Base-by-base conservation (phyloP, 441 rosid genomes). In the Brassica hybrid region DNA sequence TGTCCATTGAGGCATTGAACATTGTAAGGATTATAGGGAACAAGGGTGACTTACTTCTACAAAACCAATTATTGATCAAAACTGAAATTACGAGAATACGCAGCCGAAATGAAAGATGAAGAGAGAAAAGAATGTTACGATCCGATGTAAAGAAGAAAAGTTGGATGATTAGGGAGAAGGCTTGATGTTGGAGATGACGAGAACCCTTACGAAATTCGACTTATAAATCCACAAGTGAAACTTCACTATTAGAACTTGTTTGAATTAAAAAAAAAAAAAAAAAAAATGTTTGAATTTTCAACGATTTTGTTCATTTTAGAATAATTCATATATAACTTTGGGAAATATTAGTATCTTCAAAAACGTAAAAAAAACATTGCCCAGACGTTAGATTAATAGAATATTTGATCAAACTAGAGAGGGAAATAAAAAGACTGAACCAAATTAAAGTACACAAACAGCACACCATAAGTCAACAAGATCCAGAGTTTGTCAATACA, bases 401-500 rank as follows among this genome's bases (percentile, higher is more conserved):
- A 43, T 43, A 43, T 11, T 19, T 6, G 11, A 32, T 16, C 23
- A 63, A 34, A 63, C 25, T 16, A 63, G 38, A 63, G 23, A 4
- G 18, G 36, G 23, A 4, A 21, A 27, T 4, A 4, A 8, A 12
- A 65, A 19, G 16, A 38, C 30, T 0, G 54, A 41, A 65, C 27
- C 32, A 3, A 65, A 65, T 19, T 41, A 38, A 18, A 65, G 69
- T 41, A 41, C 54, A 65, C 30, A 65, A 65, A 65, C 16, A 41
- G 43, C 34, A 43, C 54, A 63, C 45, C n/a, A 19, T 43, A 41
- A 38, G 56, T 65, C 69, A 34, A 64, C 69, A 18, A 65, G 69
- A 41, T 65, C 18, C 11, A 65, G 54, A 65, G 69, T 65, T 65
- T 12, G 30, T 65, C 56, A 65, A 60, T 63, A 63, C 54, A 65